Base-by-base conservation (phyloP, 495 filamentous ascomycete species). In the Talaromyces thailandensis region DNA sequence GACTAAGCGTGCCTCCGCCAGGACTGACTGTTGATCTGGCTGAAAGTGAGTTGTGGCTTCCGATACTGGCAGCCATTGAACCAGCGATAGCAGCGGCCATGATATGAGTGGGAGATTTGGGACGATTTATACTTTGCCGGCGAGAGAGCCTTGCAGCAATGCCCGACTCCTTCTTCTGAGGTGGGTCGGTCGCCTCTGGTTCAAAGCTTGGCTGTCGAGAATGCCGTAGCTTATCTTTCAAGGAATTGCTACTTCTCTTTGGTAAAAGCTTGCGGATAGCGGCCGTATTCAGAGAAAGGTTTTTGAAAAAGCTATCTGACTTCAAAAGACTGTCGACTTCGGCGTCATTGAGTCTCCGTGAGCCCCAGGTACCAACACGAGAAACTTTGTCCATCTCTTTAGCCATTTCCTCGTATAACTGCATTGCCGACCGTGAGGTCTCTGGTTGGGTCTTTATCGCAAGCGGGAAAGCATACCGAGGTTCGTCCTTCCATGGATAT, bases 321-420 rank as follows among this genome's bases (percentile, higher is more conserved):
- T 82, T 79, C 24, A 79, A 73, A 37, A 89, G 74, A 26, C 80
- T 83, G 40, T 87, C 82, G 56, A 84, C 73, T 57, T 91, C 88
- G 2, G 81, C 69, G 40, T 88, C 75, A 66, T 84, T 88, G 24
- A 83, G 72, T 26, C 84, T 81, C 16, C 84, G 79, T 8, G 86
- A 89, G 11, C 88, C 88, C 86, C 88, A 89, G 2, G 89, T 93
- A 24, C 88, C 89, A 25, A 82, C 79, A 50, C 86, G 79, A 4
- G 89, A 92, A 31, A 71, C 64, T 11, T 73, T 79, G 48, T 83
- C 81, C 29, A 77, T 61, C 43, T 82, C 77, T 25, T 57, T 68
- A 5, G 76, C 76, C 8, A 75, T 76, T 62, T 68, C 73, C 25
- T 79, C 66, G 32, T 70, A 83, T 18, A 73, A 69, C 50, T 71